Conservation (phyloP, 2,329 filamentous ascomycete genomes). For the Fusarium armeniacum region DNA sequence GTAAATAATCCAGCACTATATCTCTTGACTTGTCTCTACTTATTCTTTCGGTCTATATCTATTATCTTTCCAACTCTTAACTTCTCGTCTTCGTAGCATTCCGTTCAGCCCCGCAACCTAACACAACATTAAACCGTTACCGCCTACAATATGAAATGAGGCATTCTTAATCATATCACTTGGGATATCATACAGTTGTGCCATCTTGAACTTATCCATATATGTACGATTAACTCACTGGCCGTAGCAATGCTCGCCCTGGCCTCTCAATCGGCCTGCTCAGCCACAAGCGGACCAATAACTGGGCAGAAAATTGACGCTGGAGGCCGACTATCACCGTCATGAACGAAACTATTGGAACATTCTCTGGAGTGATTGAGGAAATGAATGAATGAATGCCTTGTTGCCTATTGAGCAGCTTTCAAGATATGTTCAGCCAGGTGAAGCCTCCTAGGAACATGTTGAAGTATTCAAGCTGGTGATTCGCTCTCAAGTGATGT, state of each 20-base stretch:
- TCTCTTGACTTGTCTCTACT: not conserved
- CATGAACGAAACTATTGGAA: not conserved
- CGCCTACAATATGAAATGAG: not conserved
- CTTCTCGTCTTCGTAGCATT: not conserved
- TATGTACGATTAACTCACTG: not conserved
- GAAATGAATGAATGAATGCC: not conserved
- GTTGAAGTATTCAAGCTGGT: slow-evolving; percentile 2
- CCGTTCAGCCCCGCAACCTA: not conserved
- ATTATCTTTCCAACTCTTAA: not conserved
- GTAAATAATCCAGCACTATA: not conserved
- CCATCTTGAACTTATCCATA: not conserved
- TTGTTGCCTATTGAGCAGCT: slow-evolving; percentile 10
- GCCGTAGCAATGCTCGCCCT: not conserved
- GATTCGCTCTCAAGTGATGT: not conserved
- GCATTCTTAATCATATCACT: not conserved
- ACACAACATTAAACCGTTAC: not conserved
- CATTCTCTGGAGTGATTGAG: too few species aligned
- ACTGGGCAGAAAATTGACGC: not conserved
- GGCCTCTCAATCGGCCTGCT: slow-evolving; percentile 7
- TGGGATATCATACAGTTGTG: not conserved
- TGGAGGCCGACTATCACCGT: not conserved
- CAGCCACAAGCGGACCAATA: slow-evolving; percentile 4
- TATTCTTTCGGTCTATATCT: not conserved
- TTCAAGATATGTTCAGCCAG: not conserved
- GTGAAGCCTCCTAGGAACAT: slow-evolving; percentile 1